Evolutionary conservation across 1,284 basidiomycete species (phyloP).

Genomic region (Sporisorium graminicola): DNA sequence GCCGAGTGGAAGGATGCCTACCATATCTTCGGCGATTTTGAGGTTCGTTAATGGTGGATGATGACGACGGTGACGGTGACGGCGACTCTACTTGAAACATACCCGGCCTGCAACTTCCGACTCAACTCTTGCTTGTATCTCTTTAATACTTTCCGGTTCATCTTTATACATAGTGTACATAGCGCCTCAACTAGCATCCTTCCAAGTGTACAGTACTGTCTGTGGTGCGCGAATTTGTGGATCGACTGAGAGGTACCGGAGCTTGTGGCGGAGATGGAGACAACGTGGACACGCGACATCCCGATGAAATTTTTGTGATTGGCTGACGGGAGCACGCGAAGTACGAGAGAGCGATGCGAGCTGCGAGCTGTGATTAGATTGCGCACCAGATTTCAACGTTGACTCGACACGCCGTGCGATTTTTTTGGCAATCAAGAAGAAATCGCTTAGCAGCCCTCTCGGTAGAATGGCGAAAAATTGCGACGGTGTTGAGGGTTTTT

Average conservation of each 20-base stretch:
- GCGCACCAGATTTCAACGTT: background rate
- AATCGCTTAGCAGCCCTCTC: background rate
- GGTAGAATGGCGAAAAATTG: no score
- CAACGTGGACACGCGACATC: constrained; percentile 28
- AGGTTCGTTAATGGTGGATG: constrained; percentile 38
- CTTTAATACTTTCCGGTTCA: background rate
- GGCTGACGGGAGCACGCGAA: background rate
- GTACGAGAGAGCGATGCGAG: background rate
- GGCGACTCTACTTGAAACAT: background rate
- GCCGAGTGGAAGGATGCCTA: constrained; percentile 51
- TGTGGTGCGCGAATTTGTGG: no score
- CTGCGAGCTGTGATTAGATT: constrained; percentile 8
- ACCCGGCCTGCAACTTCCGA: no score
- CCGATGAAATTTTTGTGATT: constrained; percentile 3
- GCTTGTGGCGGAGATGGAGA: background rate
- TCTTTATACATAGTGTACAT: background rate
- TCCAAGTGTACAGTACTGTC: background rate
- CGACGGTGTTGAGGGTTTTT: no score
- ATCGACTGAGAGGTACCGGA: no score
- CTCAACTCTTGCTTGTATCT: background rate
- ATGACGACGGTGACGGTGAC: background rate
- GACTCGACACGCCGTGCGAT: constrained; percentile 5
- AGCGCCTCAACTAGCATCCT: background rate
- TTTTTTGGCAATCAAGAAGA: constrained; percentile 1
- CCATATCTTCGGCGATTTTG: constrained; percentile 64